Percentiles rank a stretch among this genome's conserved stretches.
These are phyloP conservation scores for Lactarius vividus DNA, from an alignment of 768 basidiomycete genomes.

Conservation along the genomic window DNA sequence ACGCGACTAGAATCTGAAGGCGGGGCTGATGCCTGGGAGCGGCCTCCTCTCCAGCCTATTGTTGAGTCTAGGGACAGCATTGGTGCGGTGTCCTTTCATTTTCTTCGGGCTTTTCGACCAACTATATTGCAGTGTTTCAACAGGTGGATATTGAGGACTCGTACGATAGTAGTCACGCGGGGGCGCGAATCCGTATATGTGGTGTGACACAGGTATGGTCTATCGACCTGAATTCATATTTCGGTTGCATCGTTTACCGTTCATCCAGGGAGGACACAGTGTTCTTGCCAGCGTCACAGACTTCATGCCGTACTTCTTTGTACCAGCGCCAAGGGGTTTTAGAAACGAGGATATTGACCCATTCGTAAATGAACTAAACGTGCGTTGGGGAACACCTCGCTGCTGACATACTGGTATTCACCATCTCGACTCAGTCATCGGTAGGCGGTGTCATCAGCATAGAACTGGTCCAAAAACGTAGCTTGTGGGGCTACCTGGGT, in stretches of 20 bases:
- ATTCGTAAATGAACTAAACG: constrained; percentile 73
- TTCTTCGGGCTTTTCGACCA: neutral
- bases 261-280: constrained; percentile 73
- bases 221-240: neutral
- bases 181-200: constrained; percentile 65
- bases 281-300: constrained; percentile 79
- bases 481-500: constrained; percentile 86
- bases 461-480: constrained; percentile 63
- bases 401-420: neutral
- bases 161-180: constrained; percentile 41
- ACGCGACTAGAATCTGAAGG: constrained; percentile 60
- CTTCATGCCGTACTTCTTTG: constrained; percentile 92
- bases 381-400: constrained; percentile 37
- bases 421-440: constrained; percentile 7
- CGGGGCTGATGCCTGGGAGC: constrained; percentile 71
- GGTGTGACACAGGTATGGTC: constrained; percentile 79
- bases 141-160: constrained; percentile 91
- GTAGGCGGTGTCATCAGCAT: constrained; percentile 45
- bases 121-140: constrained; percentile 69
- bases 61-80: constrained; percentile 64
- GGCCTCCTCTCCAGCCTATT: constrained; percentile 55
- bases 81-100: constrained; percentile 42
- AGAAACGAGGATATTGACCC: constrained; percentile 58
- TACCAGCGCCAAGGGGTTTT: constrained; percentile 85
- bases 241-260: neutral